A percentile compares a stretch with the other conserved stretches of the same genome.
Conservation (phyloP, 192 early-diverging fungal species). For the Mortierella claussenii region DNA sequence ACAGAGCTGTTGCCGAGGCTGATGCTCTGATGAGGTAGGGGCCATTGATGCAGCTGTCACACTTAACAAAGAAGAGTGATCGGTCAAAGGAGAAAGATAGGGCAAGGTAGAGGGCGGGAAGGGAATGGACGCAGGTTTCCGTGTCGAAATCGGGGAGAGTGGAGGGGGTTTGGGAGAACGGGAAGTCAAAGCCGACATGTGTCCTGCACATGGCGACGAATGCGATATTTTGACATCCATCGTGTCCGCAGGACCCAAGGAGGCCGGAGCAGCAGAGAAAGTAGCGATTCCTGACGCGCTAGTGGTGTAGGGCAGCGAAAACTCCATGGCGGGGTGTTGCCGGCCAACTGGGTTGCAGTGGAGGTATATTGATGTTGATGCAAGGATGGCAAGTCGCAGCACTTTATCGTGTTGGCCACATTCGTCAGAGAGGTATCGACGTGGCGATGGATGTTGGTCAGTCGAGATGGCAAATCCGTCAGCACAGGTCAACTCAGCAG, state of each 20-base stretch:
- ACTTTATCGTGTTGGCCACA: no score
- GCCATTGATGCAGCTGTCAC: neutral
- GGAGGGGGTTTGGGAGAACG: constrained; percentile 10
- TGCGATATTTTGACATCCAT: neutral
- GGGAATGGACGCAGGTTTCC: constrained; percentile 10
- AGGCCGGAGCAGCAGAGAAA: neutral
- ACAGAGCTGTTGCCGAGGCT: neutral
- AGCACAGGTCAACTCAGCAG: no score
- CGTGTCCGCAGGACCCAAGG: neutral
- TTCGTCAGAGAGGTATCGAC: no score
- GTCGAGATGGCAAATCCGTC: no score
- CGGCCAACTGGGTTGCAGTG: no score
- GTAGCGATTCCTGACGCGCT: neutral
- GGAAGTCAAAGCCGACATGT: neutral
- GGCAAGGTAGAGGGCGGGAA: neutral
- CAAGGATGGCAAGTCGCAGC: no score
- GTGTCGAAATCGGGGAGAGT: constrained; percentile 9
- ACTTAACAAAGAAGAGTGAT: neutral
- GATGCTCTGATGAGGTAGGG: neutral
- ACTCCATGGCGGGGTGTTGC: neutral
- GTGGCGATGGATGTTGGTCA: no score
- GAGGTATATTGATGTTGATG: no score
- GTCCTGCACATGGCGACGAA: no score
- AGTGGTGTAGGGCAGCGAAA: no score
- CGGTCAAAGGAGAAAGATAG: neutral